phyloP scores from a whole-genome alignment of 148 eudicot genomes.

The Camellia lanceoleosa region DNA sequence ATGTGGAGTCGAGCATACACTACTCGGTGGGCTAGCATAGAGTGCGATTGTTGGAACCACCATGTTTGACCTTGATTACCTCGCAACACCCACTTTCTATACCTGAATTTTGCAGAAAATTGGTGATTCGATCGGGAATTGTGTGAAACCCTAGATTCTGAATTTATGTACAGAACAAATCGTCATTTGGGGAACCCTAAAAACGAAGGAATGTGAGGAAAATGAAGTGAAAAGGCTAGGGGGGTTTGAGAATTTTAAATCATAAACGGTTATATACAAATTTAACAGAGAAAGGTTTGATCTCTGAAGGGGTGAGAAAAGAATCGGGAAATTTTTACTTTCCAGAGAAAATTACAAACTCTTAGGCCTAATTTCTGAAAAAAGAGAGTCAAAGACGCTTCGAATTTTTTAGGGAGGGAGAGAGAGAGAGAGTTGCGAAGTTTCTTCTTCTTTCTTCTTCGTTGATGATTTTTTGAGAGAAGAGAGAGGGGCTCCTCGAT shows the following conservation, averaged over 20 bases:
- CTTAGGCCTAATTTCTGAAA: conserved; percentile 2
- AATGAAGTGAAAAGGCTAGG: neutral
- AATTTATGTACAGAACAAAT: conserved; percentile 6
- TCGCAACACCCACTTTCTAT: too few species aligned
- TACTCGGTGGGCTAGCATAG: conserved; percentile 73
- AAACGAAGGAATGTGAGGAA: neutral
- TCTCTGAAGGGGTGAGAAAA: neutral
- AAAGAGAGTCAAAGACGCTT: conserved; percentile 11
- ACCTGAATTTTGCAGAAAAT: neutral
- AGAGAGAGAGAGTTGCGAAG: neutral
- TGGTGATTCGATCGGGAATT: neutral
- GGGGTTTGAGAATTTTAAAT: neutral
- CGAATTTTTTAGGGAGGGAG: neutral
- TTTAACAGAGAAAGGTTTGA: neutral
- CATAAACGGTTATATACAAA: neutral
- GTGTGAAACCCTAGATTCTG: conserved; percentile 1
- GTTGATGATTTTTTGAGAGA: neutral
- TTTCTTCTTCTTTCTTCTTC: conserved; percentile 1
- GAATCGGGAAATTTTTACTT: conserved; percentile 6
- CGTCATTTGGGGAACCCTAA: neutral
- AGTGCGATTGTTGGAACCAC: conserved; percentile 83
- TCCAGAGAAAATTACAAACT: conserved; percentile 20
- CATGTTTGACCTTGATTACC: conserved; percentile 29
- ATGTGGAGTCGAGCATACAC: conserved; percentile 57
- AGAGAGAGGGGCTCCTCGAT: too few species aligned